Evolutionary conservation across 768 basidiomycete genomes (phyloP).

Genomic region (Boletus speciosus): DNA sequence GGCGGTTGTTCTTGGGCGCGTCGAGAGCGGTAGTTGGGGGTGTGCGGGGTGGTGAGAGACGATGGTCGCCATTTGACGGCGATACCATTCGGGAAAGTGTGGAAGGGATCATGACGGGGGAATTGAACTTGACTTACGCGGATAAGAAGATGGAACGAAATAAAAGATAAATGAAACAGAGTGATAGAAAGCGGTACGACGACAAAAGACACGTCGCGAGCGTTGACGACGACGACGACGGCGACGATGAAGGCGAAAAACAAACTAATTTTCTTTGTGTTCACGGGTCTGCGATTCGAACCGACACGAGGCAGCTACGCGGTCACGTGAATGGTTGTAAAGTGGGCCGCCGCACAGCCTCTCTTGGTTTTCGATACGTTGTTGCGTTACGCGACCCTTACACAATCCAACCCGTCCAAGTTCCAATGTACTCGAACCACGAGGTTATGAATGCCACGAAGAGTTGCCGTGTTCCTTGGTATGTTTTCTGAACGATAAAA

Average conservation of each 20-base stretch:
- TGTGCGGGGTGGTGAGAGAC: constrained; percentile 30
- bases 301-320: constrained; percentile 35
- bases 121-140: constrained; percentile 12
- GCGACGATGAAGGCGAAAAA: constrained; percentile 7
- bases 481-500: no score
- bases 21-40: constrained; percentile 28
- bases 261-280: constrained; percentile 27
- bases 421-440: no score
- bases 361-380: no score
- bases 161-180: neutral
- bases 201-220: constrained; percentile 18
- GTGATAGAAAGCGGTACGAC: neutral
- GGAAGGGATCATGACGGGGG: constrained; percentile 21
- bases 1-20: constrained; percentile 32
- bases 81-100: constrained; percentile 24
- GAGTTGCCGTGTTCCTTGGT: no score
- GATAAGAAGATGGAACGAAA: neutral
- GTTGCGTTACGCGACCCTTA: no score
- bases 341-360: neutral
- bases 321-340: constrained; percentile 33
- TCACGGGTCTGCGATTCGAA: constrained; percentile 20
- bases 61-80: constrained; percentile 29
- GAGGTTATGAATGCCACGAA: no score
- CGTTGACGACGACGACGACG: constrained; percentile 15
- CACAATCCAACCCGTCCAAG: no score